A percentile compares a stretch with the other conserved stretches of the same genome.
These are phyloP conservation scores for Malassezia brasiliensis DNA, from an alignment of 1,284 basidiomycete species.

Conservation along the genomic window DNA sequence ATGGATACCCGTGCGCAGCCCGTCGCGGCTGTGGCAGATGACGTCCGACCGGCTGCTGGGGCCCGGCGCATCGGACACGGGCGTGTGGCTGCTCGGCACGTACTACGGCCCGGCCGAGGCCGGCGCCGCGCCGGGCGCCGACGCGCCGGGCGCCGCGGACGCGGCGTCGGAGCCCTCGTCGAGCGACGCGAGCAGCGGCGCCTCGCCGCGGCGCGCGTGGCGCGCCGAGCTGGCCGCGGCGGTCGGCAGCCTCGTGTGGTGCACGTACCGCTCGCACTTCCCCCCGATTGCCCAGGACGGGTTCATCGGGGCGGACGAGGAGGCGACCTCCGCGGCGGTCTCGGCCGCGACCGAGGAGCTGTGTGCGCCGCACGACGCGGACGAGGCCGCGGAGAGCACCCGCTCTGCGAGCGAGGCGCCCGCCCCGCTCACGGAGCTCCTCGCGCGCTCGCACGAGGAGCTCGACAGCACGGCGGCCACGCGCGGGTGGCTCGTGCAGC, in stretches of 20 bases:
- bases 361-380: neutral
- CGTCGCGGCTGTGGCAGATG: conserved; percentile 8
- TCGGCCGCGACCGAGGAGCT: conserved; percentile 5
- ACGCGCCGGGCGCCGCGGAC: neutral
- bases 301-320: conserved; percentile 33
- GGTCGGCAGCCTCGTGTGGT: conserved; percentile 40
- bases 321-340: conserved; percentile 25
- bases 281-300: conserved; percentile 40
- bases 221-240: conserved; percentile 19
- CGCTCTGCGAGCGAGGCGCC: conserved; percentile 50
- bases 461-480: conserved; percentile 5
- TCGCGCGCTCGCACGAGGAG: conserved; percentile 6
- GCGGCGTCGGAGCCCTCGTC: neutral
- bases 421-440: conserved; percentile 7
- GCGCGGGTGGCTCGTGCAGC: conserved; percentile 2
- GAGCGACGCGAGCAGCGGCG: neutral
- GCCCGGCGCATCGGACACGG: neutral
- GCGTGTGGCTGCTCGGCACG: conserved; percentile 6
- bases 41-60: neutral
- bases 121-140: neutral
- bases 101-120: conserved; percentile 1
- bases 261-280: conserved; percentile 44
- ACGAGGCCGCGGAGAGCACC: neutral
- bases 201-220: conserved; percentile 3
- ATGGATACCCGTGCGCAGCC: neutral